A percentile compares a stretch with the other conserved stretches of the same genome.
phyloP scores from a whole-genome alignment of 495 filamentous ascomycete genomes.

The Podospora pseudopauciseta region DNA sequence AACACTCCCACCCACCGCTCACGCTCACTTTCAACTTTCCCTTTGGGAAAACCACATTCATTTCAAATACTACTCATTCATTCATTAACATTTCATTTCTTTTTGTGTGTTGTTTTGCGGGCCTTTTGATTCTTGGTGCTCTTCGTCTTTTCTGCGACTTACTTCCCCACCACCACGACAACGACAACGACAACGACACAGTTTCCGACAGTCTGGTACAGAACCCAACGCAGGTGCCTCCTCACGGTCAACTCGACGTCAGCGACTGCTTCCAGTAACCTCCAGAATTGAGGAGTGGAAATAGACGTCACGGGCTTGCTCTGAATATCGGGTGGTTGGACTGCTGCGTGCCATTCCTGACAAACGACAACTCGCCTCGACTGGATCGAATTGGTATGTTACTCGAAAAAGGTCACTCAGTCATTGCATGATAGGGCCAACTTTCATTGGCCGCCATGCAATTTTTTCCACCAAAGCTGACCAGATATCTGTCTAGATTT shows the following conservation, averaged over 20 bases:
- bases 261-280: background rate
- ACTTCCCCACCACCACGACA: background rate
- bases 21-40: constrained; percentile 23
- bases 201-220: background rate
- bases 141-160: background rate
- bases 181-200: background rate
- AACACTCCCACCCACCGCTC: background rate
- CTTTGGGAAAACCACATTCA: constrained; percentile 18
- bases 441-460: background rate
- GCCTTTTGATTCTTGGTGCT: constrained; percentile 16
- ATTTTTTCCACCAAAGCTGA: background rate
- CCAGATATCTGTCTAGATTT: background rate
- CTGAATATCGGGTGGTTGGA: constrained; percentile 12
- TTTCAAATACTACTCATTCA: constrained; percentile 11
- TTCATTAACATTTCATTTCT: background rate
- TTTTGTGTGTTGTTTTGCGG: constrained; percentile 24
- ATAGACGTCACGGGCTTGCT: background rate
- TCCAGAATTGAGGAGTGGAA: background rate
- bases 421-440: background rate
- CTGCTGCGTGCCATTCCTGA: constrained; percentile 18
- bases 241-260: background rate
- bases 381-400: constrained; percentile 17
- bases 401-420: background rate
- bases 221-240: background rate
- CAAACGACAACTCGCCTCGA: constrained; percentile 13